Evolutionary conservation across 2,329 filamentous ascomycete species (phyloP), one percentile per base, ranked within the genome.

Genomic region (Raffaelea deltoideospora): DNA sequence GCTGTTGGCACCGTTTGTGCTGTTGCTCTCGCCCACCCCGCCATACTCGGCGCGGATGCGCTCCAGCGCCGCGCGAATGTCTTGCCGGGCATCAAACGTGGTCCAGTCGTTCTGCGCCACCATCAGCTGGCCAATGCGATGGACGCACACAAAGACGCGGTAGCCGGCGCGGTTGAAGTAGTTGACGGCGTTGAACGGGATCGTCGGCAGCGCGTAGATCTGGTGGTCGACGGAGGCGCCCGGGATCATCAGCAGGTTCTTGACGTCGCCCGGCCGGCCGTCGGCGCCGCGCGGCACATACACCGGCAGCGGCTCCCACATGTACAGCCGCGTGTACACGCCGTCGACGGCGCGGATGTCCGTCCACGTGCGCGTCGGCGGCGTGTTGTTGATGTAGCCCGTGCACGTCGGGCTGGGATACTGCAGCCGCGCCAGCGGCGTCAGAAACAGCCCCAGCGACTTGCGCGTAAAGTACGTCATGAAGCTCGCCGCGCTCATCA

Each of bases 181-280:
- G 48, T 77, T 72, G 42, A 79, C 63, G 1, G 71, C 63, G 49
- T 79, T 77, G 43, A 64, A 66, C n/a, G 63, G 61, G 37, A 79
- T 74, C 3, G 73, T 78, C 2, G 73, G 72, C 21, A 76, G 58
- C 0, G 73, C 64, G 43, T 62, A 79, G 37, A 78, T 74, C 43
- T 72, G 66, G 45, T 79, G 69, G 49, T 77, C 69, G 1, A 79
- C 73, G 1, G 69, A 61, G 0, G 72, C 72, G 17, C 74, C 75
- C 0, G 73, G 72, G 31, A 79, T 61, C 60, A 79, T 65, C 41
- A 79, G 64, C 6, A 79, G 53, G 41, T 69, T 68, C 47, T 61
- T 61, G 9, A 58, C 51, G 15, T 56, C 50, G 18, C 59, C 35
- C 3, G 37, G 27, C 40, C 41, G 47, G 2, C 46, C 49, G 2